Evolutionary conservation across 306 rosid genomes (phyloP), one percentile per base, ranked within the genome.

Genomic region (Echinosophora koreensis): DNA sequence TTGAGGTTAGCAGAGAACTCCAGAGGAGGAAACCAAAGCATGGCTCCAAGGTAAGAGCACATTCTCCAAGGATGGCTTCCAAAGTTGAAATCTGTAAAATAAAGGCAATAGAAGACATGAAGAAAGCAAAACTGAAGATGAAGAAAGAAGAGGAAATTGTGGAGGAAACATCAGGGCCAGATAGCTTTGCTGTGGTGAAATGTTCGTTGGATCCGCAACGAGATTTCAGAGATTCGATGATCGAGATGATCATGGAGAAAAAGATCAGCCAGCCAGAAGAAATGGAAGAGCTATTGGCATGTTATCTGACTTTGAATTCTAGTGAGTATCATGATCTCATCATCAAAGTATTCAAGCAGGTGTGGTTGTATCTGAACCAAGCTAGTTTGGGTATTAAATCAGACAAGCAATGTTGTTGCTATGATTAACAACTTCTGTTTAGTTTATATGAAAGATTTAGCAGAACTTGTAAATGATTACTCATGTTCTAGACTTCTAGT

Each of bases 191-290:
- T 0, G 96, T 95, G 56, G 97, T 91, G 67, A 95, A 95, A 82
- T 84, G 88, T 58, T 92, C 99, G 0, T 69, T 73, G 17, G 85
- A 95, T 35, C 99, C 97, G 14, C 92, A 86, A 30, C 72, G 88
- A 81, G 99, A 95, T 79, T 95, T 95, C 82, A 88, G 89, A 84
- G 97, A 95, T 10, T 95, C 99, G 56, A 95, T 95, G 97, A 82
- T 92, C 47, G 99, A 95, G 86, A 95, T 95, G 99, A 90, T 95
- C 61, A 84, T 18, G 71, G 96, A 90, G 91, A 92, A 86, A 76
- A 79, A 86, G 81, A 86, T 92, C 41, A 84, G 84, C 32, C 56
- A 69, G 78, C 86, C 97, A 14, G 96, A 92, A 41, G 94, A 95
- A 76, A 87, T 95, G 84, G 97, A 95, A 82, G 94, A 92, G 82